phyloP scores from a whole-genome alignment of 768 basidiomycete species.

The Macrolepiota dolichaula region DNA sequence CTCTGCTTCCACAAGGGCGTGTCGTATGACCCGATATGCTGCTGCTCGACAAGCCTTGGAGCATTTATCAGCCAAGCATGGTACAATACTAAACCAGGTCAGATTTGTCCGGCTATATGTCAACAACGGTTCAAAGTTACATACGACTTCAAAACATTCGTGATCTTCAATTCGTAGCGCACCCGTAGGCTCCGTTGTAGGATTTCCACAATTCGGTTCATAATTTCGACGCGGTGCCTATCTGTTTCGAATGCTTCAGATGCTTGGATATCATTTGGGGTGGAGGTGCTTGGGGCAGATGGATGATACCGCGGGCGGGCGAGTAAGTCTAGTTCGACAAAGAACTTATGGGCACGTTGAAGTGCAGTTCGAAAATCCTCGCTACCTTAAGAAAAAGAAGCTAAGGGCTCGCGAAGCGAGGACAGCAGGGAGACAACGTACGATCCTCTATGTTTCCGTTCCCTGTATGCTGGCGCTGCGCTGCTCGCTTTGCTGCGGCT shows the following conservation, averaged over 20 bases:
- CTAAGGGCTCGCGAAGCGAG: neutral
- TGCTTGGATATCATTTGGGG: slow-evolving; percentile 21
- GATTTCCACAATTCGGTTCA: slow-evolving; percentile 61
- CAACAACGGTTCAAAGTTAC: slow-evolving; percentile 22
- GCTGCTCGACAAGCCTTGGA: slow-evolving; percentile 74
- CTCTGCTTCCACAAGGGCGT: slow-evolving; percentile 69
- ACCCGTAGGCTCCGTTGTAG: slow-evolving; percentile 73
- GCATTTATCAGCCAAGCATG: slow-evolving; percentile 71
- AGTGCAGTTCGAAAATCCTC: slow-evolving; percentile 77
- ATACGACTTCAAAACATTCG: slow-evolving; percentile 74
- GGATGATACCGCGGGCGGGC: slow-evolving; percentile 31
- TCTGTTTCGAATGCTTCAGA: slow-evolving; percentile 41
- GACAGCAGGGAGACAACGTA: slow-evolving; percentile 25
- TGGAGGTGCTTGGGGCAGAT: slow-evolving; percentile 33
- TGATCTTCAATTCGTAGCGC: slow-evolving; percentile 67
- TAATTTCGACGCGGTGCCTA: slow-evolving; percentile 55
- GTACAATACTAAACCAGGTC: slow-evolving; percentile 54
- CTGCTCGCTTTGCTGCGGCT: slow-evolving; percentile 12
- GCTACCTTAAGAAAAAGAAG: slow-evolving; percentile 19
- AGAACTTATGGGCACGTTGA: slow-evolving; percentile 55
- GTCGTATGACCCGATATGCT: slow-evolving; percentile 81
- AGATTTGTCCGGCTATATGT: neutral
- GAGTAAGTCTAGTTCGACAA: slow-evolving; percentile 54
- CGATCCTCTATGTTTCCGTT: slow-evolving; percentile 24
- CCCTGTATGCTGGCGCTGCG: slow-evolving; percentile 14